phyloP scores from a whole-genome alignment of 2,329 filamentous ascomycete genomes.

The Pezicula neosporulosa region DNA sequence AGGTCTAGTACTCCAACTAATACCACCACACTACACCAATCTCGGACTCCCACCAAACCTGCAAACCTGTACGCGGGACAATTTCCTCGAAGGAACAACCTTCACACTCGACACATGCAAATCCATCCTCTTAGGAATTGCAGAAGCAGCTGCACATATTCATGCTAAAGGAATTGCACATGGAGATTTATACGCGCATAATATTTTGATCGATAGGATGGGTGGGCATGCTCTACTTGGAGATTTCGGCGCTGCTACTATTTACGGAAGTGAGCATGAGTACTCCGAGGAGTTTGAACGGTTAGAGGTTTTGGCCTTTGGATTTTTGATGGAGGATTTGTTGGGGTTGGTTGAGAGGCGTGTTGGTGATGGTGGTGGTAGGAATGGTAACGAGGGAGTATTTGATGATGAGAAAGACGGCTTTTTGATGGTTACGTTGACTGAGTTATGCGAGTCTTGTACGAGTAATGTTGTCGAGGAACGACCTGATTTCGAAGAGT shows the following conservation, averaged over 20 bases:
- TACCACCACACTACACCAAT: constrained; percentile 38
- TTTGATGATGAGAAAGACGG: constrained; percentile 23
- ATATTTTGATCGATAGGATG: constrained; percentile 36
- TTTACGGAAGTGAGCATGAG: constrained; percentile 31
- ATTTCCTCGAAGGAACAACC: constrained; percentile 29
- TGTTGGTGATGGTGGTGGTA: constrained; percentile 15
- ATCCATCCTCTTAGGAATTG: constrained; percentile 36
- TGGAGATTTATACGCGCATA: constrained; percentile 45
- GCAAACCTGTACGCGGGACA: constrained; percentile 42
- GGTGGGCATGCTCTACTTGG: constrained; percentile 41
- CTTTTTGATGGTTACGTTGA: constrained; percentile 21
- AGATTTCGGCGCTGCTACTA: constrained; percentile 44
- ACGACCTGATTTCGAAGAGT: constrained; percentile 22
- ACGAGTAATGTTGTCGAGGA: constrained; percentile 22
- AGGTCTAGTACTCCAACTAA: constrained; percentile 44
- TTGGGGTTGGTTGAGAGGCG: constrained; percentile 30
- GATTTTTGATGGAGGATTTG: constrained; percentile 42
- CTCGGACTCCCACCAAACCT: constrained; percentile 42
- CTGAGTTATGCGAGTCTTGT: constrained; percentile 25
- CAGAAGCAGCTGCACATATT: constrained; percentile 39
- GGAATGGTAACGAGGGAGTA: constrained; percentile 4
- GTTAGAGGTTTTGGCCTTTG: constrained; percentile 45
- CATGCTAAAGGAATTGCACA: constrained; percentile 40
- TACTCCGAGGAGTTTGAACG: constrained; percentile 31
- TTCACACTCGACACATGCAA: constrained; percentile 29